Evolutionary conservation across 2,329 filamentous ascomycete genomes (phyloP).

Genomic region (Cordyceps javanica): DNA sequence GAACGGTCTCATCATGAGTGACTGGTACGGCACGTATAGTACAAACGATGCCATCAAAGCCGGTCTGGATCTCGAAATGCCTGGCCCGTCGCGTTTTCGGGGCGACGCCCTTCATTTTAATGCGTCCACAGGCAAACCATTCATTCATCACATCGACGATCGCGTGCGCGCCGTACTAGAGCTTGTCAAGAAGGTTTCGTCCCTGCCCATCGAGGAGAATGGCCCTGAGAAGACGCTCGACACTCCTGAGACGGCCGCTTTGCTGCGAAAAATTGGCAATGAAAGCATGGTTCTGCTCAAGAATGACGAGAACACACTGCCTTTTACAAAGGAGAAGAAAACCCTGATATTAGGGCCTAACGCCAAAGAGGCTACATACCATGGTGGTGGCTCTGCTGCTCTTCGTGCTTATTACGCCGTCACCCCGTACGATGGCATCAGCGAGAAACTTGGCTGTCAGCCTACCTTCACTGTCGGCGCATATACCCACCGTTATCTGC

Average conservation of each 20-base stretch:
- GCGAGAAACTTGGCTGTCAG: constrained; percentile 38
- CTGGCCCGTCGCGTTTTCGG: constrained; percentile 45
- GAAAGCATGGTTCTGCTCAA: constrained; percentile 70
- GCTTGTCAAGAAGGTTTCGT: constrained; percentile 51
- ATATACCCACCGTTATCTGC: constrained; percentile 59
- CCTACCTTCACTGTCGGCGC: constrained; percentile 53
- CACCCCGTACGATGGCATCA: constrained; percentile 67
- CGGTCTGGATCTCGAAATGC: constrained; percentile 55
- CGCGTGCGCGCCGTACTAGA: constrained; percentile 52
- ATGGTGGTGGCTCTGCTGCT: constrained; percentile 61
- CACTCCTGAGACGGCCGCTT: constrained; percentile 54
- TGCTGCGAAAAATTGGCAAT: constrained; percentile 59
- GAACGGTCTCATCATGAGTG: constrained; percentile 52
- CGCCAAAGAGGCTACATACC: constrained; percentile 49
- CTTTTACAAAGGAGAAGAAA: constrained; percentile 56
- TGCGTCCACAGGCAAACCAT: constrained; percentile 50
- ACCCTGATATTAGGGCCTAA: constrained; percentile 53
- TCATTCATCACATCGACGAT: constrained; percentile 48
- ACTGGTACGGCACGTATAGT: constrained; percentile 54
- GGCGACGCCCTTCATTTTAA: constrained; percentile 46
- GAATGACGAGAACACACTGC: constrained; percentile 60
- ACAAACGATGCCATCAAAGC: constrained; percentile 44
- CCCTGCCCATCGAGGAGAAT: constrained; percentile 47
- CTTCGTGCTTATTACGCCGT: constrained; percentile 59
- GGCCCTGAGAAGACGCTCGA: constrained; percentile 49